phyloP scores from a whole-genome alignment of 73 alveolate species.

The Durusdinium trenchii region DNA sequence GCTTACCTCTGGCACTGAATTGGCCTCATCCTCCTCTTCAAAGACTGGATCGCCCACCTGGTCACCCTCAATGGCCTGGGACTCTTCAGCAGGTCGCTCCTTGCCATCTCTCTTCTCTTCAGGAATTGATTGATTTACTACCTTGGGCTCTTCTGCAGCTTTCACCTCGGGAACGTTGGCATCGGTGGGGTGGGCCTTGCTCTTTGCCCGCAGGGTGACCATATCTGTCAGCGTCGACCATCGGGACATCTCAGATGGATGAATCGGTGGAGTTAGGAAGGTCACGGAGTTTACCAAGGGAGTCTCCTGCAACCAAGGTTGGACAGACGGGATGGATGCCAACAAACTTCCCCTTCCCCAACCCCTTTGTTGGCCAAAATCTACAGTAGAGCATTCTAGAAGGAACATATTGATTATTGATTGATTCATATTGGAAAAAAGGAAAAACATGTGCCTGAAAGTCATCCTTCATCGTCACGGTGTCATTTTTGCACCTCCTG shows the following conservation, averaged over 20 bases:
- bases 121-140: neutral
- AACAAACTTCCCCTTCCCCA: neutral
- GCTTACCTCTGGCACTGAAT: conserved; percentile 53
- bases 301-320: conserved; percentile 42
- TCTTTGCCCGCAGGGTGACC: conserved; percentile 68
- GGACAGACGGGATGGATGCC: too few relatives aligned
- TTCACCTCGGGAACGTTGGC: neutral
- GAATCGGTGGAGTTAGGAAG: conserved; percentile 81
- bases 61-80: neutral
- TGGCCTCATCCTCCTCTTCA: conserved; percentile 76
- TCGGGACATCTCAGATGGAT: conserved; percentile 83
- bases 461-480: neutral
- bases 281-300: conserved; percentile 84
- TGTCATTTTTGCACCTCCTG: neutral
- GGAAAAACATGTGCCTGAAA: neutral
- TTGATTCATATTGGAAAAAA: too few relatives aligned
- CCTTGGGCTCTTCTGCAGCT: conserved; percentile 73
- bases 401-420: neutral
- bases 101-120: conserved; percentile 25
- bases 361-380: neutral
- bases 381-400: neutral
- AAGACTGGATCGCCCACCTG: conserved; percentile 69
- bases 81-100: neutral
- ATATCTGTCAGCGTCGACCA: conserved; percentile 85
- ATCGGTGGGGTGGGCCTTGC: conserved; percentile 40